Conservation (phyloP, 495 filamentous ascomycete species). For the Tuber indicum region DNA sequence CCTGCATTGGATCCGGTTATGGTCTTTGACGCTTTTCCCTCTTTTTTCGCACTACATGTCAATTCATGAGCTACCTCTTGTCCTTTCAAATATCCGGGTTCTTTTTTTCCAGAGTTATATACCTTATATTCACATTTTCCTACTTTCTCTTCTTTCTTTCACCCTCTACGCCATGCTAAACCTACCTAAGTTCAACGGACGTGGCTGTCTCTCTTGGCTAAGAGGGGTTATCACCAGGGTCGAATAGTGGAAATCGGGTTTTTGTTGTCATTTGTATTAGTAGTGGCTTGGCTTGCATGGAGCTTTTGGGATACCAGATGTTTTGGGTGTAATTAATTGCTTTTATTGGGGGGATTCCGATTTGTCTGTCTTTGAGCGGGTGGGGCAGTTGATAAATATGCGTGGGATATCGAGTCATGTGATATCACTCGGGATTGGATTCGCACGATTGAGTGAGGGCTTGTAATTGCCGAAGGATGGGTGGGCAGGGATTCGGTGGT, state of each 20-base stretch:
- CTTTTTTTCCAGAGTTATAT: background rate
- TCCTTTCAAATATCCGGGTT: background rate
- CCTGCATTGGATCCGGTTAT: background rate
- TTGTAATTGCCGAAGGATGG: background rate
- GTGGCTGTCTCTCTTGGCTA: background rate
- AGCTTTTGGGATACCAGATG: background rate
- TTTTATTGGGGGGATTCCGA: background rate
- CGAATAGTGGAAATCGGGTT: background rate
- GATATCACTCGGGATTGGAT: background rate
- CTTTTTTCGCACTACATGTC: background rate
- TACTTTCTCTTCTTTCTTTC: background rate
- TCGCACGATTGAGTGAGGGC: background rate
- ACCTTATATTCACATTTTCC: background rate
- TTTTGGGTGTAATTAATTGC: constrained; percentile 4
- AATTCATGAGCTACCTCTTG: background rate
- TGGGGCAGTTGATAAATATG: background rate
- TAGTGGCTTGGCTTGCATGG: background rate
- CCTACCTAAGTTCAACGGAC: background rate
- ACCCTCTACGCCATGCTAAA: background rate
- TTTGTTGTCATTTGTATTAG: background rate
- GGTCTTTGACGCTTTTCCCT: background rate
- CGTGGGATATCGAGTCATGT: background rate
- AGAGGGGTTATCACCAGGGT: background rate
- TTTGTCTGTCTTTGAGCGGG: background rate
- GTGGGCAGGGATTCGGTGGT: background rate